Conservation (phyloP, 345 rosid species). For the Populus pruinosa region DNA sequence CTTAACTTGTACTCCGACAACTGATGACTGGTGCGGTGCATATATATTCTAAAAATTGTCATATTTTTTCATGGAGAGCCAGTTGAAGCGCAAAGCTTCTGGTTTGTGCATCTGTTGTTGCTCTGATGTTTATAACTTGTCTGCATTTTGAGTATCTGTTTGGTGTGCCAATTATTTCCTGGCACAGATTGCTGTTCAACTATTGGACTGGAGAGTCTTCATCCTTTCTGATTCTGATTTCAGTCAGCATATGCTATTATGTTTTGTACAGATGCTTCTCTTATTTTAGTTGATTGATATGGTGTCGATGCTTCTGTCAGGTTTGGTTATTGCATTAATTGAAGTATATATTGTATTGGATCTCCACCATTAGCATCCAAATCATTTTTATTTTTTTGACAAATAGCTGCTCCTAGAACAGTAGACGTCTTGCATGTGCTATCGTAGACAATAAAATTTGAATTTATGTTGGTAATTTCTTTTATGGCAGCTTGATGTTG, state of each 20-base stretch:
- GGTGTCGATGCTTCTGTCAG: background rate
- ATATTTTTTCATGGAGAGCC: background rate
- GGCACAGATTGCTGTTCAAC: background rate
- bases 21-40: background rate
- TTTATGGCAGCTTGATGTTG: constrained; percentile 77
- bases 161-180: background rate
- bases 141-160: background rate
- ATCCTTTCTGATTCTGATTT: background rate
- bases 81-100: background rate
- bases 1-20: background rate
- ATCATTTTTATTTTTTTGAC: background rate
- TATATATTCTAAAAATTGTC: background rate
- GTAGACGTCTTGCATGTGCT: background rate
- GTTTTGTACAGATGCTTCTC: background rate
- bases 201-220: background rate
- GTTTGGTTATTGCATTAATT: background rate
- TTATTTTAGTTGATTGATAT: background rate
- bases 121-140: background rate
- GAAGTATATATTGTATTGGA: background rate
- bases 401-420: background rate
- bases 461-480: constrained; percentile 1
- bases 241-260: background rate
- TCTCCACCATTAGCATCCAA: background rate
- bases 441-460: background rate
- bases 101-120: background rate